Percentiles rank a stretch among this genome's conserved stretches.
These are phyloP conservation scores for Aspergillus leporis DNA, from an alignment of 495 filamentous ascomycete genomes.

Conservation along the genomic window DNA sequence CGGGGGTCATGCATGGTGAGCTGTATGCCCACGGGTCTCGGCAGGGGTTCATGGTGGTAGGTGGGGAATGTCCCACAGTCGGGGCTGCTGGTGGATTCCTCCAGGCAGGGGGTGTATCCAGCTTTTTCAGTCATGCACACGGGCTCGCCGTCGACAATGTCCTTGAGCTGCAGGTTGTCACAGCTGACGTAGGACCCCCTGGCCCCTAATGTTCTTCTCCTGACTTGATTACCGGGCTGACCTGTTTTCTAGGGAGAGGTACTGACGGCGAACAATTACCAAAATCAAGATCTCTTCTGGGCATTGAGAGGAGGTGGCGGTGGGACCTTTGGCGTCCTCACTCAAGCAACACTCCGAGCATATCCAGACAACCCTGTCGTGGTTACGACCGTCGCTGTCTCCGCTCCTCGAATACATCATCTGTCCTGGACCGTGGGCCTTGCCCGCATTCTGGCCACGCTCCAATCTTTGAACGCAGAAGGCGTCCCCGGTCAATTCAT, in stretches of 20 bases:
- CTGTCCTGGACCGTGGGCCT: slow-evolving; percentile 30
- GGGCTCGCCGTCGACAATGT: slow-evolving; percentile 56
- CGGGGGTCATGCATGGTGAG: slow-evolving; percentile 48
- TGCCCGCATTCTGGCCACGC: slow-evolving; percentile 7
- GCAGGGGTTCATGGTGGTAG: slow-evolving; percentile 41
- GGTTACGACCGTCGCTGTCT: slow-evolving; percentile 36
- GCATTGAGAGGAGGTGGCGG: slow-evolving; percentile 48
- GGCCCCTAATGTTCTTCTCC: too few relatives aligned
- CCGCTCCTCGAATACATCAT: slow-evolving; percentile 5
- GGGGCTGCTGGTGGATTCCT: slow-evolving; percentile 51
- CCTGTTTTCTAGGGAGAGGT: slow-evolving; percentile 19
- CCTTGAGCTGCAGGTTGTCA: slow-evolving; percentile 38
- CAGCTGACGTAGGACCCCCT: slow-evolving; percentile 18
- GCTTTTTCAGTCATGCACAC: slow-evolving; percentile 37
- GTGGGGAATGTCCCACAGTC: slow-evolving; percentile 42
- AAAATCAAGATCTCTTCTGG: slow-evolving; percentile 61
- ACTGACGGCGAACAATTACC: slow-evolving; percentile 37
- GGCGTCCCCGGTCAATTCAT: background rate
- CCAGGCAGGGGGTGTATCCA: slow-evolving; percentile 53
- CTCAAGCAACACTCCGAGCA: slow-evolving; percentile 41
- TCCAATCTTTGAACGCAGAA: background rate
- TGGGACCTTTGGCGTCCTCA: slow-evolving; percentile 53
- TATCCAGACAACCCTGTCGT: slow-evolving; percentile 35
- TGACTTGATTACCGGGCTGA: too few relatives aligned
- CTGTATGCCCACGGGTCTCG: slow-evolving; percentile 42